Evolutionary conservation across 495 filamentous ascomycete genomes (phyloP), one percentile per base, ranked within the genome.

Genomic region (Aspergillus panamensis): DNA sequence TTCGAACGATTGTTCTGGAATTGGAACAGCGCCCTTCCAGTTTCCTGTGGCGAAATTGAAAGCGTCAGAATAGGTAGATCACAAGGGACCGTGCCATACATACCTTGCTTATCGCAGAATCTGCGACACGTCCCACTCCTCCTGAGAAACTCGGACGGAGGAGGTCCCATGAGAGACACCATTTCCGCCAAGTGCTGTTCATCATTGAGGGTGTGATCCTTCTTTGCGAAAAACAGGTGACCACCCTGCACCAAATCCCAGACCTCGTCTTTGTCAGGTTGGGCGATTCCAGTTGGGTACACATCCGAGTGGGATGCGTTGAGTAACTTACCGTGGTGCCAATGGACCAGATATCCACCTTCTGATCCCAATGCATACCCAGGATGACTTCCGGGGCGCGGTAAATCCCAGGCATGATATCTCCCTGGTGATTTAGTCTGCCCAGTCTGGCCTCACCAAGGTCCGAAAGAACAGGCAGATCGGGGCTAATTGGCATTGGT

Each of bases 331-430:
- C 74, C 68, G 76, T 67, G 9, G 67, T 61, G 14, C 70, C 72
- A 60, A 74, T 57, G 16, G 57, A 63, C 73, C 73, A 77, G 35
- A 77, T 68, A 62, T 77, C 73, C 21, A 75, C 61, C 25, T 67
- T 72, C 17, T 14, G 64, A 56, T 66, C 59, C 73, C 73, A 77
- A 29, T 60, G 60, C 53, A 69, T 70, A 1, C 59, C 62, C 40
- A 75, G 33, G 40, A 75, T 70, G 0, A 75, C 58, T 53, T 77
- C 73, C 4, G 72, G 73, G 42, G 72, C 71, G 31, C 70, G 55
- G 61, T 76, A 77, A 47, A 73, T 59, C 8, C 57, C 59, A 14
- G 72, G 72, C 68, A 71, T 71, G 53, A 71, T 65, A 53, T 72
- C 66, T 7, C 58, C 58, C 14, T 19, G 55, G 44, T 60, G 52